Evolutionary conservation across 1,284 basidiomycete species (phyloP).

Genomic region (Malassezia obtusa): DNA sequence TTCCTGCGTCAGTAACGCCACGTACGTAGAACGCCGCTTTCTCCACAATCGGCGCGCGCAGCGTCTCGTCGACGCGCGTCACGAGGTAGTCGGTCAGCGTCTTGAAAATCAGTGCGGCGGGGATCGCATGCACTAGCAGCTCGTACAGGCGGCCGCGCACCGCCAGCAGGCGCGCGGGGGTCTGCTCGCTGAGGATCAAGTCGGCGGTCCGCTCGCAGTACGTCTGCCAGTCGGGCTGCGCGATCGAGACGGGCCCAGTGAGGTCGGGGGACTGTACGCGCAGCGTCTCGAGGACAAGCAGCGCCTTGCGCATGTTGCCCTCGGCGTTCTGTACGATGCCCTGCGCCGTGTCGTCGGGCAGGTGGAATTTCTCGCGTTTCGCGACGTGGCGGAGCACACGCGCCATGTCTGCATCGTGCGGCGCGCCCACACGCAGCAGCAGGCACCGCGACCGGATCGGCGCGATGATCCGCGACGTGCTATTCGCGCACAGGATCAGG

Average conservation of each 20-base stretch:
- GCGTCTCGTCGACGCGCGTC: constrained; percentile 64
- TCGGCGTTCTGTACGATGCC: constrained; percentile 70
- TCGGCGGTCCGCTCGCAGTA: constrained; percentile 91
- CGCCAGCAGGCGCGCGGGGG: constrained; percentile 80
- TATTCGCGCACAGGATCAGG: constrained; percentile 94
- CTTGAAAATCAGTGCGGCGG: constrained; percentile 58
- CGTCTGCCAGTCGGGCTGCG: constrained; percentile 98
- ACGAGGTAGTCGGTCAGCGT: constrained; percentile 65
- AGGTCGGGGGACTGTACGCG: constrained; percentile 58
- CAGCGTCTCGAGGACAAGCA: constrained; percentile 86
- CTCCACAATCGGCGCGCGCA: constrained; percentile 32
- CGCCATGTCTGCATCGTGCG: constrained; percentile 70
- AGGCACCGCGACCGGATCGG: constrained; percentile 93
- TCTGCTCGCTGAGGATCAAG: constrained; percentile 80
- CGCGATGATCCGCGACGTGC: constrained; percentile 89
- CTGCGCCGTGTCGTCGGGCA: constrained; percentile 64
- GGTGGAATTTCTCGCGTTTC: constrained; percentile 66
- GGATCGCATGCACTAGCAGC: constrained; percentile 91
- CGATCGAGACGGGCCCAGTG: constrained; percentile 59
- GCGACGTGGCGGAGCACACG: constrained; percentile 68
- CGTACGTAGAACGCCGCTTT: constrained; percentile 79
- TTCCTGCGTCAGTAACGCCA: constrained; percentile 51
- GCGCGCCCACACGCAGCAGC: constrained; percentile 83
- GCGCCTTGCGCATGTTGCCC: constrained; percentile 88
- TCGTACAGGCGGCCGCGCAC: constrained; percentile 90